Percentiles rank a stretch among this genome's conserved stretches.
Evolutionary conservation across 257 asterid species (phyloP).

Genomic region (Solanum medicagineum): DNA sequence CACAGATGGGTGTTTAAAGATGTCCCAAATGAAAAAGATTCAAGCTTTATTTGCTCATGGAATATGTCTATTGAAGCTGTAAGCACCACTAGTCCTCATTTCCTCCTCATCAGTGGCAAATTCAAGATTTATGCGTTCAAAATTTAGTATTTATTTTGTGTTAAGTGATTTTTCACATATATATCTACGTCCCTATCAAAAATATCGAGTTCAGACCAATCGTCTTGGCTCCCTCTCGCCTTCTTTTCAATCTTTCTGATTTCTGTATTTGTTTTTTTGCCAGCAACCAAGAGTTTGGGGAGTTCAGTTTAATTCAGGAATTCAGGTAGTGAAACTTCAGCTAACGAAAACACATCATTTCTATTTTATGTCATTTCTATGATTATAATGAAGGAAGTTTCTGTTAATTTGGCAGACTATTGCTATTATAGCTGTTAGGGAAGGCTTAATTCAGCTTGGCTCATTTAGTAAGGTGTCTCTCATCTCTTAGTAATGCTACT

Average conservation of each 20-base stretch:
- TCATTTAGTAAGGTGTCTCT: constrained; percentile 49
- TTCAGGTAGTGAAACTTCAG: constrained; percentile 36
- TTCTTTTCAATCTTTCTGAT: background rate
- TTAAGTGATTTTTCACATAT: background rate
- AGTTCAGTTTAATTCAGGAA: constrained; percentile 73
- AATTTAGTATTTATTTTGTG: background rate
- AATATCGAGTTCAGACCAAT: background rate
- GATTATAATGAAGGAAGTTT: background rate
- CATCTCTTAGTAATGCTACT: background rate
- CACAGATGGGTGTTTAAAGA: constrained; percentile 80
- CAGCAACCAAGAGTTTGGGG: constrained; percentile 92
- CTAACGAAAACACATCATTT: background rate
- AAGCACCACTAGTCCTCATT: constrained; percentile 7
- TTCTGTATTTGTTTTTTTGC: background rate
- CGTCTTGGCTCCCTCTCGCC: background rate
- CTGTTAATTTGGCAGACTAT: constrained; percentile 42
- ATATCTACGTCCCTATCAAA: background rate
- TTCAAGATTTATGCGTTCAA: background rate
- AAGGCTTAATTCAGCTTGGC: constrained; percentile 77
- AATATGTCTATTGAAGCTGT: constrained; percentile 58
- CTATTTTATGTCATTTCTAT: background rate
- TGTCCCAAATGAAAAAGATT: constrained; percentile 38
- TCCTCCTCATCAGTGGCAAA: background rate
- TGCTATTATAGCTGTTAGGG: constrained; percentile 61
- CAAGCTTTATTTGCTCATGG: constrained; percentile 52